A percentile compares a stretch with the other conserved stretches of the same genome.
These are phyloP conservation scores for Pugionium cornutum DNA, from an alignment of 345 rosid species.

Conservation along the genomic window DNA sequence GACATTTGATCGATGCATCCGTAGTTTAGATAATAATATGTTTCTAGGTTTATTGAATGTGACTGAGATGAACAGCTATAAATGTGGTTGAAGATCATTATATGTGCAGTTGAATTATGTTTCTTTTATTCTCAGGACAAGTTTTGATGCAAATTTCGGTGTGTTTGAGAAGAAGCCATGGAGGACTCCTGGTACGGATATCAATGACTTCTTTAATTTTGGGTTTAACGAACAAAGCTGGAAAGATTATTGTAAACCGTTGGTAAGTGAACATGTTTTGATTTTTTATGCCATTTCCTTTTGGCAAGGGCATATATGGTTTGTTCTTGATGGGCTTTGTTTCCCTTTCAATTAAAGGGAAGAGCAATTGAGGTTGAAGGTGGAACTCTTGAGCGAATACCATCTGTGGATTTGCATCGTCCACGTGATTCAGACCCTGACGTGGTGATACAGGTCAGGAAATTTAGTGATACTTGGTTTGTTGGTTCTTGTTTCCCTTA, in stretches of 20 bases:
- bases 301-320: slow-evolving; percentile 23
- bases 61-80: slow-evolving; percentile 1
- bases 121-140: slow-evolving; percentile 46
- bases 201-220: slow-evolving; percentile 67
- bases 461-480: slow-evolving; percentile 14
- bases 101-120: not conserved
- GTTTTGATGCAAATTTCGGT: slow-evolving; percentile 52
- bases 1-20: not conserved
- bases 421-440: slow-evolving; percentile 53
- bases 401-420: slow-evolving; percentile 49
- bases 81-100: not conserved
- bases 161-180: slow-evolving; percentile 61
- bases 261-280: slow-evolving; percentile 45
- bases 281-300: slow-evolving; percentile 8
- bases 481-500: slow-evolving; percentile 17
- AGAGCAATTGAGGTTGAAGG: slow-evolving; percentile 63
- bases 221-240: slow-evolving; percentile 67
- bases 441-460: slow-evolving; percentile 65
- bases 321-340: slow-evolving; percentile 20
- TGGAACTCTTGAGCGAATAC: slow-evolving; percentile 51
- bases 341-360: slow-evolving; percentile 51
- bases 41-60: not conserved
- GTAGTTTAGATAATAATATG: not conserved
- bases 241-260: slow-evolving; percentile 58
- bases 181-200: slow-evolving; percentile 54